Evolutionary conservation across 495 filamentous ascomycete genomes (phyloP), one percentile per base, ranked within the genome.

Genomic region (Rhypophila decipiens): DNA sequence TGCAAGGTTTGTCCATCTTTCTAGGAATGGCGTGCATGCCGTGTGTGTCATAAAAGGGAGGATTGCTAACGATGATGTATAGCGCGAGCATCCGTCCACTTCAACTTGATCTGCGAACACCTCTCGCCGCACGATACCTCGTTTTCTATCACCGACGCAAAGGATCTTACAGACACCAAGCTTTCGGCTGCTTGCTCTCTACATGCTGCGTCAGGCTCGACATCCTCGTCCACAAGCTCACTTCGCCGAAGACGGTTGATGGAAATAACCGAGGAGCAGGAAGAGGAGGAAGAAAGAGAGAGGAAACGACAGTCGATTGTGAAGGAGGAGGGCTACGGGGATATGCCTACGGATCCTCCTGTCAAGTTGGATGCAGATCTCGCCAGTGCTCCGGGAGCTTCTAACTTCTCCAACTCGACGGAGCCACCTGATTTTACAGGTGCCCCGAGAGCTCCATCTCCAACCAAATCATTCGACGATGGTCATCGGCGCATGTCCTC

Each of bases 21-120:
- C 47, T 34, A 33, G 22, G 35, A 31, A 39, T 31, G 33, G 22
- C 34, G 41, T 37, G 23, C 29, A 9, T 24, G 39, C 31, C 13
- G n/a, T 45, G 33, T 49, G 12, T 44, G 34, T 8, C 5, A 9
- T n/a, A 13, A 39, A 50, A 44, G 33, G 35, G 15, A 38, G 27
- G 44, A 19, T 55, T 33, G 39, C 51, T 54, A 39, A 56, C 42
- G 10, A 46, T 52, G 19, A 27, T 47, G 31, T 43, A 22, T 52
- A 97, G 93, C 90, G 44, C 90, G 93, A 52, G 87, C 87, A 21
- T 79, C 87, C n/a, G 93, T 98, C 8, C 94, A 98, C 63, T 96
- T 95, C 58, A 85, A 86, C 48, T 83, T 87, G 24, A 69, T 98
- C 39, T 77, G 82, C 39, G 90, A 97, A 54, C 84, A 81, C 44